These are phyloP conservation scores for Zygoascus bituminiphila DNA, from an alignment of 805 yeast species.

Conservation along the genomic window DNA sequence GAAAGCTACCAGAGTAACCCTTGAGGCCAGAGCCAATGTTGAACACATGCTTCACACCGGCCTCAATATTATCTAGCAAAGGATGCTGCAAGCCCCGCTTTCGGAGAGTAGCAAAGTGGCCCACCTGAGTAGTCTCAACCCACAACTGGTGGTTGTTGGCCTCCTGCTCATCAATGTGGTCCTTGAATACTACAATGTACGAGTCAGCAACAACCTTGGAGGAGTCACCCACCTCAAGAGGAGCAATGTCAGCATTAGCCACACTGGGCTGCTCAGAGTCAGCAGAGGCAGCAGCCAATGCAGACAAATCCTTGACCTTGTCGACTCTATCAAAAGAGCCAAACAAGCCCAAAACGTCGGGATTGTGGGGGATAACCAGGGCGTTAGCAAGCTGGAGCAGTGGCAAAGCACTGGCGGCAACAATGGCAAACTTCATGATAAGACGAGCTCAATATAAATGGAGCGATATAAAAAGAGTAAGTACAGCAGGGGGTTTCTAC, in stretches of 20 bases:
- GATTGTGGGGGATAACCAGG: slow-evolving; percentile 55
- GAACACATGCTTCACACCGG: slow-evolving; percentile 32
- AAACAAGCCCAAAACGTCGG: slow-evolving; percentile 35
- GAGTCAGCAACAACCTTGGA: slow-evolving; percentile 27
- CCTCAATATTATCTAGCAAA: slow-evolving; percentile 15
- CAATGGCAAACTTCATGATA: slow-evolving; percentile 19
- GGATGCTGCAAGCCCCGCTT: slow-evolving; percentile 35
- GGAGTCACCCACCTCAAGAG: slow-evolving; percentile 38
- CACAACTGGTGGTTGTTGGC: slow-evolving; percentile 59
- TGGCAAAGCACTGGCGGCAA: slow-evolving; percentile 18
- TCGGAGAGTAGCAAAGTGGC: slow-evolving; percentile 18
- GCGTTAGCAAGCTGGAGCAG: slow-evolving; percentile 37
- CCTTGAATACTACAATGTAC: slow-evolving; percentile 81
- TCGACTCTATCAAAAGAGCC: not conserved
- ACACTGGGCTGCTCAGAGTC: slow-evolving; percentile 4
- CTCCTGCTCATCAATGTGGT: slow-evolving; percentile 44
- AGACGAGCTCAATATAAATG: not conserved
- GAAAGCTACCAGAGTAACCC: slow-evolving; percentile 85
- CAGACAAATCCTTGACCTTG: slow-evolving; percentile 7
- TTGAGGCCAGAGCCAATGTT: slow-evolving; percentile 43
- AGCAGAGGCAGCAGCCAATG: slow-evolving; percentile 16
- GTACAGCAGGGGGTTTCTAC: not conserved
- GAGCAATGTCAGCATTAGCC: slow-evolving; percentile 30
- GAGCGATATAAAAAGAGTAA: not conserved
- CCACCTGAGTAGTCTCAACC: slow-evolving; percentile 39